Percentiles rank a stretch among this genome's conserved stretches.
These are phyloP conservation scores for Zygotorulaspora mrakii DNA, from an alignment of 1,139 yeast species.

Conservation along the genomic window DNA sequence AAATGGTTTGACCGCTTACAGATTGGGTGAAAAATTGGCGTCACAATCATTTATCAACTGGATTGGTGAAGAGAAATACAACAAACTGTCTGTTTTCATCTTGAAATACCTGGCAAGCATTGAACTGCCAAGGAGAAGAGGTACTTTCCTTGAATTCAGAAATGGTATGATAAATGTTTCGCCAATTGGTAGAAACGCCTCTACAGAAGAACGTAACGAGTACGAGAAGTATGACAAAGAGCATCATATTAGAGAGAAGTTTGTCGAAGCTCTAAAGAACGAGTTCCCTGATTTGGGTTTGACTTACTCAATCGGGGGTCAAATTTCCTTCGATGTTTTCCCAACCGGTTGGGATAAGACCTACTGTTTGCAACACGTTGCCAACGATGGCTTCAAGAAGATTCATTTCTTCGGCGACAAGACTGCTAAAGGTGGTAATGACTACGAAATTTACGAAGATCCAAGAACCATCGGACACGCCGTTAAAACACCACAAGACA, in stretches of 20 bases:
- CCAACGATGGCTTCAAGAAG: slow-evolving; percentile 71
- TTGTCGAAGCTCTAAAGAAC: slow-evolving; percentile 79
- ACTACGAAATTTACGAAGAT: slow-evolving; percentile 91
- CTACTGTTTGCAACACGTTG: slow-evolving; percentile 91
- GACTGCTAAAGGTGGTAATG: slow-evolving; percentile 96
- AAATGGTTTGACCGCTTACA: slow-evolving; percentile 97
- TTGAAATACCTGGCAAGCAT: slow-evolving; percentile 78
- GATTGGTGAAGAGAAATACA: slow-evolving; percentile 95
- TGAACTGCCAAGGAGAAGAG: slow-evolving; percentile 92
- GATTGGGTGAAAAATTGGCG: slow-evolving; percentile 79
- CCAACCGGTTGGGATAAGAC: slow-evolving; percentile 99
- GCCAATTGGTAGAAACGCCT: slow-evolving; percentile 97
- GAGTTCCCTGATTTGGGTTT: slow-evolving; percentile 78
- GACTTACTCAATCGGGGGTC: slow-evolving; percentile 98
- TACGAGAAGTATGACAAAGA: slow-evolving; percentile 78
- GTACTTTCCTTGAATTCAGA: slow-evolving; percentile 97
- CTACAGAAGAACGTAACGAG: slow-evolving; percentile 87
- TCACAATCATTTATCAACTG: slow-evolving; percentile 90
- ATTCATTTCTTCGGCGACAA: slow-evolving; percentile 99
- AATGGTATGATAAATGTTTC: slow-evolving; percentile 98
- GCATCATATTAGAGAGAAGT: slow-evolving; percentile 72
- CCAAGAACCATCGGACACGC: slow-evolving; percentile 93
- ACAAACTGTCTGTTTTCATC: slow-evolving; percentile 78
- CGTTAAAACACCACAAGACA: slow-evolving; percentile 83
- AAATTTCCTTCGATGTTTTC: slow-evolving; percentile 97